Conservation (phyloP, 2,329 filamentous ascomycete species). For the Penicillium crustosum region DNA sequence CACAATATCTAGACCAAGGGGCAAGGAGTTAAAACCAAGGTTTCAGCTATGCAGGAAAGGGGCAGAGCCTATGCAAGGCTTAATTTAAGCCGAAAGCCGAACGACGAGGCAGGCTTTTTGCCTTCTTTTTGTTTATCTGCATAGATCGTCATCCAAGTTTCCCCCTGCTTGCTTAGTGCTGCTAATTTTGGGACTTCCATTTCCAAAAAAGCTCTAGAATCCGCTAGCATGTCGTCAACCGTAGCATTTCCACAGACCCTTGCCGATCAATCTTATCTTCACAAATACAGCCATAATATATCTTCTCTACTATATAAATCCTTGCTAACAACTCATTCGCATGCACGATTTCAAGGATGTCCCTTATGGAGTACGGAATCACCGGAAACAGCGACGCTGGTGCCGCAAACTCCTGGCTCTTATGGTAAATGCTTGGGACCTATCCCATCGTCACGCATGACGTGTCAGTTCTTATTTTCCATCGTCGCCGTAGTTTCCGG, state of each 20-base stretch:
- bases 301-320: no score
- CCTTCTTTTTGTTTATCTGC: no score
- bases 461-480: constrained; percentile 39
- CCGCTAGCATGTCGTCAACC: no score
- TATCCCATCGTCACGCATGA: constrained; percentile 47
- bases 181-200: neutral
- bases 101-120: neutral
- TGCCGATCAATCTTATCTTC: no score
- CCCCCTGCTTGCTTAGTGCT: neutral
- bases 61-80: neutral
- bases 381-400: constrained; percentile 65
- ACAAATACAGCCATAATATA: no score
- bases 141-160: neutral
- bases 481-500: constrained; percentile 47
- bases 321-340: neutral
- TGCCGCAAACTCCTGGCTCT: constrained; percentile 52
- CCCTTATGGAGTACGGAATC: constrained; percentile 49
- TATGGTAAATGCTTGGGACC: constrained; percentile 51
- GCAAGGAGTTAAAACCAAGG: neutral
- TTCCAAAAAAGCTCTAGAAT: neutral
- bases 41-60: neutral
- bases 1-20: neutral
- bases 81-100: neutral
- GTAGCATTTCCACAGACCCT: no score
- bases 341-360: constrained; percentile 52